Base-by-base conservation (phyloP, 768 basidiomycete species). In the Postia placenta region DNA sequence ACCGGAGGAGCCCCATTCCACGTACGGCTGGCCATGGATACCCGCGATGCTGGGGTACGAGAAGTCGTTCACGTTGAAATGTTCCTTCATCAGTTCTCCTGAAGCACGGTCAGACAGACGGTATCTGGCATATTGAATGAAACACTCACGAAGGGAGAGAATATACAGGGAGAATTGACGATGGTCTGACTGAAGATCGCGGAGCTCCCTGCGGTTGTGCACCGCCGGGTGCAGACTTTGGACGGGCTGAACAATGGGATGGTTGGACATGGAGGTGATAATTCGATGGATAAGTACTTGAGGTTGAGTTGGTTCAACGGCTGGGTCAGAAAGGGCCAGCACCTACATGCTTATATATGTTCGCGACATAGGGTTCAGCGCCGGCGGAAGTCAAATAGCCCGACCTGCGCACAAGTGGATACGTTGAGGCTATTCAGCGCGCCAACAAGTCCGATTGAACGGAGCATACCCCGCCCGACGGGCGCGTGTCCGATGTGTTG, bases 1-100 rank as follows among this genome's bases (percentile, higher is more conserved):
- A 19, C 59, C 55, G 11, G 68, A 62, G 12, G 67, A 72, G 45
- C 75, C 68, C 75, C 75, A 81, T 0, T 60, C 54, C 7, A 62
- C 59, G 49, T 67, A 72, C 0, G 79, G 79, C 20, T 72, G 56
- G 5, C 78, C 79, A 51, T 81, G 79, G 49, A 81, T 78, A 15
- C 75, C 75, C 3, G 65, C 69, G 35, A 80, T 65, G 39, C 67
- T 64, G 60, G 73, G 75, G 60, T 67, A 74, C 14, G 76, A 76
- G 25, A 65, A 44, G 4, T 42, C 41, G 14, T 42, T 33, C 15
- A 20, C 46, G 41, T 23, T 42, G 47, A 27, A 48, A 5, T 44
- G 45, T n/a, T 48, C 38, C 17, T 24, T 22, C 11, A 22, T 11
- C n/a, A 24, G 41, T n/a, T n/a, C n/a, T n/a, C 41, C 17, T 42